phyloP scores from a whole-genome alignment of 805 yeast species.

The Priceomyces melissophilus region DNA sequence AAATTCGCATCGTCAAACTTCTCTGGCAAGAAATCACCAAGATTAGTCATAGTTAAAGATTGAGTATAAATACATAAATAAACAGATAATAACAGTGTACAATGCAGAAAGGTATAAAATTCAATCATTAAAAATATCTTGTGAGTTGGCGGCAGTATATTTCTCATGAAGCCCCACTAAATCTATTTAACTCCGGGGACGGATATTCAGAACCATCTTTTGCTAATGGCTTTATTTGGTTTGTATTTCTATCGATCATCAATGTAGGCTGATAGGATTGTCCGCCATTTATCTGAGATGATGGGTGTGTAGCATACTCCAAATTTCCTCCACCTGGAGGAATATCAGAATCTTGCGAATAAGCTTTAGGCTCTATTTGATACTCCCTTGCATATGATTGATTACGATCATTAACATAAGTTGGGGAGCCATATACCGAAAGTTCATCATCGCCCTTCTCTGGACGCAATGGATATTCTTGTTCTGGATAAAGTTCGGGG shows the following conservation, averaged over 20 bases:
- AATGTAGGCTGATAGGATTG: conserved; percentile 1
- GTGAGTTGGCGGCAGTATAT: not conserved
- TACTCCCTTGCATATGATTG: not conserved
- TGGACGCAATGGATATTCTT: conserved; percentile 2
- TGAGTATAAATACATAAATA: not conserved
- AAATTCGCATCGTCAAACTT: too few species aligned
- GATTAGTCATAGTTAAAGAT: too few species aligned
- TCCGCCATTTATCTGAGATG: not conserved
- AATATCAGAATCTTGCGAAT: not conserved
- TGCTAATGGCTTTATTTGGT: not conserved
- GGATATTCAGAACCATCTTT: not conserved
- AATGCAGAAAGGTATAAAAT: not conserved
- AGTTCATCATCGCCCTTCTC: conserved; percentile 14
- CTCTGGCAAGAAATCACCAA: too few species aligned
- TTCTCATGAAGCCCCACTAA: not conserved
- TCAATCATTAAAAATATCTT: not conserved
- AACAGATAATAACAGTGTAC: not conserved
- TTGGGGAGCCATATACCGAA: conserved; percentile 16
- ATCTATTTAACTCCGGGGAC: conserved; percentile 1
- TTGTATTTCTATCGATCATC: not conserved
- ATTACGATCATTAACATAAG: conserved; percentile 10
- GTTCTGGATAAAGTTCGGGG: conserved; percentile 24
- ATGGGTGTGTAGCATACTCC: not conserved
- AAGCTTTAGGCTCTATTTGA: not conserved
- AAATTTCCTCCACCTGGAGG: not conserved